Evolutionary conservation across 1,284 basidiomycete species (phyloP), one percentile per base, ranked within the genome.

Genomic region (Neonothopanus nambi): DNA sequence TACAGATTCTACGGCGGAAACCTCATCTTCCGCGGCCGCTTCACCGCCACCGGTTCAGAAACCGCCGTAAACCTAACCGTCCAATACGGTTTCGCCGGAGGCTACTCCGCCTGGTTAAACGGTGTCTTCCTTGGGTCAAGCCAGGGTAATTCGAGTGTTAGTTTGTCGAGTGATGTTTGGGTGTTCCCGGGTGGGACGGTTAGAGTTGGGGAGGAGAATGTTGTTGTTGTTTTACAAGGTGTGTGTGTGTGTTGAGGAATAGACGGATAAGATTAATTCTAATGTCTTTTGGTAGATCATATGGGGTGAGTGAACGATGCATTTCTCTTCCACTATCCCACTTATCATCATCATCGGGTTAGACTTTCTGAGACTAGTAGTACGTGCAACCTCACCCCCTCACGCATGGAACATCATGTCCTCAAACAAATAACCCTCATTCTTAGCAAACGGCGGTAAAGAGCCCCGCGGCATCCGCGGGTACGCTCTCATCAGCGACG

Each of bases 401-500:
- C n/a, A n/a, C n/a, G n/a, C n/a, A n/a, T n/a, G n/a, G 42, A 9
- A 38, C 40, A n/a, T n/a, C n/a, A n/a, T 15, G 2, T 28, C 23
- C 28, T 3, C n/a, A 28, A 18, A 17, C 60, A n/a, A 15, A 39
- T 40, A 3, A 33, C 15, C 20, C 20, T 8, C 23, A n/a, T 39
- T 50, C 45, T 20, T 44, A 79, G 76, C 73, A 0, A 79, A 71
- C 52, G 65, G 72, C 21, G 76, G 77, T 9, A 79, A 81, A 56
- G 77, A 80, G 48, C 80, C 80, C 53, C 70, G 79, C 20, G 80
- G 80, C 3, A 77, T 82, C 48, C 65, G 78, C 52, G 80, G 76
- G 42, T 79, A 72, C 61, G 56, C 69, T 53, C 67, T 80, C 39
- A 65, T 71, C 26, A 75, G 77, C 33, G 71, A 70, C 6, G 70